A percentile compares a stretch with the other conserved stretches of the same genome.
Conservation (phyloP, 2,329 filamentous ascomycete genomes). For the Ceratocystis alfenasii region DNA sequence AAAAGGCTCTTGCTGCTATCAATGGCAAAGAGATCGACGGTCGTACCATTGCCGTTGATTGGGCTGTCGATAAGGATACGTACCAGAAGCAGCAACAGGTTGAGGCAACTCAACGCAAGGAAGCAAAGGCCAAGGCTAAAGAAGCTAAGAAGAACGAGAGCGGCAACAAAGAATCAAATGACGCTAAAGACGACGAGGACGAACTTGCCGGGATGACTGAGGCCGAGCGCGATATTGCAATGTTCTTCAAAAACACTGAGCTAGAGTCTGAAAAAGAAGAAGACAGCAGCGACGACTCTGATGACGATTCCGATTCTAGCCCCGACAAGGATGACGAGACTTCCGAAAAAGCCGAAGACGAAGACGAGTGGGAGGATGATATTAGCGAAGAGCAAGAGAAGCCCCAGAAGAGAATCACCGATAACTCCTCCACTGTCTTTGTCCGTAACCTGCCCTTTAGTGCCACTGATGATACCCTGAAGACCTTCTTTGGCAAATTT, state of each 20-base stretch:
- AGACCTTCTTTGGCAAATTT: slow-evolving; percentile 77
- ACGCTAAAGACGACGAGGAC: slow-evolving; percentile 27
- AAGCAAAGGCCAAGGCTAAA: slow-evolving; percentile 30
- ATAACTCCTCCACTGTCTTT: slow-evolving; percentile 72
- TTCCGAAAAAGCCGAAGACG: slow-evolving; percentile 35
- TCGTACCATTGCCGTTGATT: slow-evolving; percentile 82
- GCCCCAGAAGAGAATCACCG: slow-evolving; percentile 38
- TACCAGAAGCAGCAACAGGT: slow-evolving; percentile 56
- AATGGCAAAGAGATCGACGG: slow-evolving; percentile 89
- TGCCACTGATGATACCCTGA: slow-evolving; percentile 67
- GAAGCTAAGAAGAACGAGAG: slow-evolving; percentile 24
- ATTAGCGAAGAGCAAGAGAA: slow-evolving; percentile 39
- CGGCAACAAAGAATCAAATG: slow-evolving; percentile 35
- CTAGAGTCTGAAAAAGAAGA: slow-evolving; percentile 46
- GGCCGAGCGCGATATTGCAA: slow-evolving; percentile 34
- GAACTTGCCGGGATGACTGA: slow-evolving; percentile 27
- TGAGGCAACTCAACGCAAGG: slow-evolving; percentile 26
- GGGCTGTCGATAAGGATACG: slow-evolving; percentile 82
- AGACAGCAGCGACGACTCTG: slow-evolving; percentile 36
- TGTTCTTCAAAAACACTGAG: slow-evolving; percentile 47
- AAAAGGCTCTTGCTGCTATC: slow-evolving; percentile 69
- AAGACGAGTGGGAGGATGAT: slow-evolving; percentile 34
- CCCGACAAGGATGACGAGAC: slow-evolving; percentile 35
- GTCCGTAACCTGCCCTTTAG: slow-evolving; percentile 90
- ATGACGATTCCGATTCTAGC: slow-evolving; percentile 34